phyloP scores from a whole-genome alignment of 2,329 filamentous ascomycete genomes.

The Fusarium sp. region DNA sequence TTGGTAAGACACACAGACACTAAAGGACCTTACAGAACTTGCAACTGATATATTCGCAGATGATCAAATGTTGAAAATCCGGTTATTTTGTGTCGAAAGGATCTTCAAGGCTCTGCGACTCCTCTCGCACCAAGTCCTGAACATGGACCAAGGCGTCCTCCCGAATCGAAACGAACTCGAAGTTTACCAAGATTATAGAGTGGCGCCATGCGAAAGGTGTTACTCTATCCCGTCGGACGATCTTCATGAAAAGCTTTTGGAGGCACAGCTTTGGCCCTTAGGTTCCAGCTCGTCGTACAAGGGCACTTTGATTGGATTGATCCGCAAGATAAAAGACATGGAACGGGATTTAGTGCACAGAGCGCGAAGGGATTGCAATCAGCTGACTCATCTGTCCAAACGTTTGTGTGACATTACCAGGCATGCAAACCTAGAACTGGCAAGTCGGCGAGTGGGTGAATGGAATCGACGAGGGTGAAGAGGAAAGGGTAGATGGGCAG shows the following conservation, averaged over 20 bases:
- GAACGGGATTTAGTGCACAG: background rate
- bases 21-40: background rate
- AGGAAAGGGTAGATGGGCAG: background rate
- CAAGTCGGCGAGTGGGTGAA: background rate
- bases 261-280: conserved; percentile 20
- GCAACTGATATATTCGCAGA: conserved; percentile 5
- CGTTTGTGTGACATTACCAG: background rate
- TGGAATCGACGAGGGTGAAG: background rate
- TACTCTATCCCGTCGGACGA: background rate
- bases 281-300: background rate
- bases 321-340: conserved; percentile 3
- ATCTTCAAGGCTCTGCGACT: conserved; percentile 24
- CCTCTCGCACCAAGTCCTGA: conserved; percentile 22
- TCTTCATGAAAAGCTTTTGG: conserved; percentile 9
- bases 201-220: conserved; percentile 26
- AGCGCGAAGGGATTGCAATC: conserved; percentile 13
- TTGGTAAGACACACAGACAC: background rate
- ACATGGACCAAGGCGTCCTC: conserved; percentile 20
- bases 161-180: conserved; percentile 8
- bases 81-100: background rate
- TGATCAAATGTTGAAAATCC: background rate
- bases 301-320: conserved; percentile 11
- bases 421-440: background rate
- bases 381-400: conserved; percentile 23
- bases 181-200: conserved; percentile 1